Evolutionary conservation across 805 yeast genomes (phyloP).

Genomic region (Hanseniaspora nectarophila): DNA sequence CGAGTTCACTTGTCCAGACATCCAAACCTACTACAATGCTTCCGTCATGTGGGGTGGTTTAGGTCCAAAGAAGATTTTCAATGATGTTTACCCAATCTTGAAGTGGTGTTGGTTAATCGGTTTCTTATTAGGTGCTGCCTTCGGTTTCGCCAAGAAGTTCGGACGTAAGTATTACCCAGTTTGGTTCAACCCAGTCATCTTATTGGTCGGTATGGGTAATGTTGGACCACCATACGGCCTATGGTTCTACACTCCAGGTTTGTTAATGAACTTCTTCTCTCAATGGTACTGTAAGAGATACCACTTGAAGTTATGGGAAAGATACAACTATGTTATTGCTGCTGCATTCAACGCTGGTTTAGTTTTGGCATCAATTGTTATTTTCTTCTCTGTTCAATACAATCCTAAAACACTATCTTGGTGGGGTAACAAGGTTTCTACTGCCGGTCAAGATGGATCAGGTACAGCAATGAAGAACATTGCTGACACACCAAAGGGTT

Average conservation of each 20-base stretch:
- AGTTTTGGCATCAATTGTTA: slow-evolving; percentile 41
- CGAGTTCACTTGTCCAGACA: slow-evolving; percentile 36
- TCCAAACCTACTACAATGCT: slow-evolving; percentile 37
- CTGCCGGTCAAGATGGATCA: slow-evolving; percentile 18
- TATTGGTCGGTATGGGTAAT: slow-evolving; percentile 46
- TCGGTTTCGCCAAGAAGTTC: slow-evolving; percentile 24
- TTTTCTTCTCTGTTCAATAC: slow-evolving; percentile 34
- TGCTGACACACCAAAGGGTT: slow-evolving; percentile 18
- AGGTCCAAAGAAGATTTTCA: slow-evolving; percentile 46
- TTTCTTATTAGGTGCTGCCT: slow-evolving; percentile 27
- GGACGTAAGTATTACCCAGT: slow-evolving; percentile 22
- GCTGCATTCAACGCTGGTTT: slow-evolving; percentile 55
- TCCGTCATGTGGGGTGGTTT: slow-evolving; percentile 51
- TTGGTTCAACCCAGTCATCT: slow-evolving; percentile 42
- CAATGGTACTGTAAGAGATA: slow-evolving; percentile 39
- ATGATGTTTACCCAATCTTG: slow-evolving; percentile 47
- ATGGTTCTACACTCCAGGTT: slow-evolving; percentile 24
- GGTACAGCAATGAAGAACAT: slow-evolving; percentile 16
- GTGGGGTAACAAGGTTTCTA: slow-evolving; percentile 50
- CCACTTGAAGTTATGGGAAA: slow-evolving; percentile 46
- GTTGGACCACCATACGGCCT: slow-evolving; percentile 43
- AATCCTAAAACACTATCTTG: slow-evolving; percentile 32
- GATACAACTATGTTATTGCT: slow-evolving; percentile 47
- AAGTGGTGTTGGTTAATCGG: slow-evolving; percentile 58
- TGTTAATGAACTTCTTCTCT: slow-evolving; percentile 30